Evolutionary conservation across 805 yeast genomes (phyloP).

Genomic region (Torulaspora delbrueckii): DNA sequence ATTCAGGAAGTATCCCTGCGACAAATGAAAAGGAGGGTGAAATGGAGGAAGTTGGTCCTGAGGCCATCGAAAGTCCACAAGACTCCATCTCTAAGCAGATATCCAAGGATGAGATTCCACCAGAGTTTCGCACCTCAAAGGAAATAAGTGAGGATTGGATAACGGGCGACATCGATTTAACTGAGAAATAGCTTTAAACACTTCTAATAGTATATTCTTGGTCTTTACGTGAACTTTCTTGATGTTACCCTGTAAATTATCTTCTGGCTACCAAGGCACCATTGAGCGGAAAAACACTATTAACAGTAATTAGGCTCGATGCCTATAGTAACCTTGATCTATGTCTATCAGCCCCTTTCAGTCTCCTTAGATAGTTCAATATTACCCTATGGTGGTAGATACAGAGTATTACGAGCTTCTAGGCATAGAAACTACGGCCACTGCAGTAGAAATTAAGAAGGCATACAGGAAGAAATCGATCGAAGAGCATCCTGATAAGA

Average conservation of each 20-base stretch:
- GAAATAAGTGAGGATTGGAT: background rate
- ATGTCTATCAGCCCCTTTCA: background rate
- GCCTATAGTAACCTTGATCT: background rate
- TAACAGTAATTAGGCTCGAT: background rate
- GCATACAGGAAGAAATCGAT: slow-evolving; percentile 76
- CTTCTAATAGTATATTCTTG: too few species aligned
- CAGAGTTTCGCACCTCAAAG: background rate
- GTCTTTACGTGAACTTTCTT: background rate
- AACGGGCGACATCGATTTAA: background rate
- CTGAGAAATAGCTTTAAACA: background rate
- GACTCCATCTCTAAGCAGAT: background rate
- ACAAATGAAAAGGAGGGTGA: background rate
- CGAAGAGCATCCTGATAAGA: slow-evolving; percentile 76
- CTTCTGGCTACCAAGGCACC: background rate
- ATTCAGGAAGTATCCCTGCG: too few species aligned
- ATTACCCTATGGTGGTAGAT: slow-evolving; percentile 59
- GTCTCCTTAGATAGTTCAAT: background rate
- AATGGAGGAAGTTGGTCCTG: background rate
- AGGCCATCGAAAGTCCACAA: background rate
- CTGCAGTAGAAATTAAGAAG: slow-evolving; percentile 64
- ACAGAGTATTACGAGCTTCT: slow-evolving; percentile 67
- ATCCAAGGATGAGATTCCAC: background rate
- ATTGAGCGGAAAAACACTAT: background rate
- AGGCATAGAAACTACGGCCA: slow-evolving; percentile 53
- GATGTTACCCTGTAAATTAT: background rate